Base-by-base conservation (phyloP, 2,329 filamentous ascomycete species). In the Trichoderma semiorbis region DNA sequence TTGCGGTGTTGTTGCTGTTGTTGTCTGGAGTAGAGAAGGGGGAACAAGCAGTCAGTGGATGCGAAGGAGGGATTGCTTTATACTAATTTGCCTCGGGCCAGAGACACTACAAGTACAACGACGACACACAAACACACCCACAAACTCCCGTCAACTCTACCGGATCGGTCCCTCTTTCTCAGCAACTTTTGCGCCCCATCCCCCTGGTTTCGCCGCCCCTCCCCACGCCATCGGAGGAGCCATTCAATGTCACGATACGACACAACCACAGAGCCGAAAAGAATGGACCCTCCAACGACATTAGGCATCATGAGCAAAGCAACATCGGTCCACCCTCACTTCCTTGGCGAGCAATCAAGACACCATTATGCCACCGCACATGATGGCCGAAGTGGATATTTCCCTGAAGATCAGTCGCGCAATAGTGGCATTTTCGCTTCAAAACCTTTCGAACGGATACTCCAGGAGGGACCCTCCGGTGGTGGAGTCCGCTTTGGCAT, bases 221-320 rank as follows among this genome's bases (percentile, higher is more conserved):
- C 50, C 30, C 39, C 26, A 65, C 62, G 62, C 62, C 62, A 50
- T 32, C 61, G 28, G 30, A 28, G 62, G 18, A 8, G 8, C 14
- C 10, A 28, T 36, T 8, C 36, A 36, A 7, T 28, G 26, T 43
- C 16, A 65, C 16, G 62, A 12, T 32, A 32, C 18, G 34, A 34
- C 12, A 18, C 7, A 43, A 58, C 26, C 18, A 14, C 36, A 47
- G 21, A 47, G 18, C 30, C 24, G 39, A 68, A 61, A 61, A 50
- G 21, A 47, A 58, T 68, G 66, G 55, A 50, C 21, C 43, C 24
- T 21, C 3, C 11, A 26, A 47, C 12, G 21, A 24, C 26, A 69
- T 61, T 69, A 69, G 66, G 57, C 66, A 69, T 61, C 55, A 61
- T 60, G 66, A 69, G 28, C 36, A 61, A 69, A 61, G 66, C 66